Evolutionary conservation across 768 basidiomycete species (phyloP), one percentile per base, ranked within the genome.

Genomic region (Leccinum ochraceum): DNA sequence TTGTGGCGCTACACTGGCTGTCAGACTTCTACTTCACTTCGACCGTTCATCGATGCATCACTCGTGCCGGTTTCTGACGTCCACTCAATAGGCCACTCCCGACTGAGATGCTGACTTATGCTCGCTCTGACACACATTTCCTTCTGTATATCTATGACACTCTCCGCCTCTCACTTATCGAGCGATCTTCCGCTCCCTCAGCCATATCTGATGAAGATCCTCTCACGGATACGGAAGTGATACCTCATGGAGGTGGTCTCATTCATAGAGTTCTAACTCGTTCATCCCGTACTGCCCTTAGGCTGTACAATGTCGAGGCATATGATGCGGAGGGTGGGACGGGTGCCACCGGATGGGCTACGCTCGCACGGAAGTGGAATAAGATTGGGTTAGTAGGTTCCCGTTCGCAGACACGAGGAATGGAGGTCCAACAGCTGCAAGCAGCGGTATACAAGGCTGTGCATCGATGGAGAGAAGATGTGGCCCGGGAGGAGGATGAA

Each of bases 101-200:
- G 0, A 74, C 83, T 54, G 95, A 93, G 65, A 97, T 99, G 95
- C 76, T 94, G 20, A 77, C 83, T 56, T 99, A 98, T 71, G 97
- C 97, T 2, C 89, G 94, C 30, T 92, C 94, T 2, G 97, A 99
- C 73, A 99, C 96, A 0, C 97, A 98, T 74, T 98, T 90, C 77
- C 83, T 99, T 2, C 79, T 99, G 30, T 93, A 85, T 75, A 87
- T 98, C 68, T 98, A 95, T 74, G 95, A 98, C 75, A 85, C 87
- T 66, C 84, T 98, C 6, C 90, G 94, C 13, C 90, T 92, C 69
- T 88, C 89, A 1, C 88, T 97, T 11, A 78, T 95, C n/a, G 87
- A 90, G 69, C 84, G 84, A n/a, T 75, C 74, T n/a, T 68, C 72
- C 79, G 13, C 74, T 67, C 16, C 69, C 72, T 58, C 66, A 17